A percentile compares a stretch with the other conserved stretches of the same genome.
Evolutionary conservation across 1,139 yeast species (phyloP).

Genomic region (Hemisphaericaspora subhashii): DNA sequence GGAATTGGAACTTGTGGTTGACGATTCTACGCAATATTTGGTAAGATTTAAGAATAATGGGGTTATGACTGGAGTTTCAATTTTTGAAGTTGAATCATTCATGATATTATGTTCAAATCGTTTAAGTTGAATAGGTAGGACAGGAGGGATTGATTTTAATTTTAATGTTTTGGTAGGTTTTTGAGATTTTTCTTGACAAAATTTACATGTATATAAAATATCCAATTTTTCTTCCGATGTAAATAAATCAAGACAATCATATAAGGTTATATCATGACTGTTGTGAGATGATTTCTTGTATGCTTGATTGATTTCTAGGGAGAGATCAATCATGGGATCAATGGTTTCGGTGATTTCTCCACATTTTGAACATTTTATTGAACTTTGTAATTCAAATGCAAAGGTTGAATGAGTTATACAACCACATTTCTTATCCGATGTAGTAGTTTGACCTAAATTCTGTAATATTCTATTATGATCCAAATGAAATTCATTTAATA

Average conservation of each 20-base stretch:
- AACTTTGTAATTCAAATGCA: conserved; percentile 94
- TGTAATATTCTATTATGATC: conserved; percentile 37
- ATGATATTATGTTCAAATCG: conserved; percentile 73
- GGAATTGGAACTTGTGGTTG: no score
- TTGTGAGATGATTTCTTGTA: conserved; percentile 25
- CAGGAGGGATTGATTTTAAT: conserved; percentile 70
- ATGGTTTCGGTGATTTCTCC: conserved; percentile 61
- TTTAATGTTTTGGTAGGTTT: conserved; percentile 70
- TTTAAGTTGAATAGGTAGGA: conserved; percentile 80
- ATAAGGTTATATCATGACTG: conserved; percentile 33
- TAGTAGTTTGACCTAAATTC: conserved; percentile 3
- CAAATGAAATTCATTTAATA: conserved; percentile 79
- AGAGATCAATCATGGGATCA: conserved; percentile 89
- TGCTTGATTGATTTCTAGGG: conserved; percentile 66
- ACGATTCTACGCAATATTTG: conserved; percentile 50
- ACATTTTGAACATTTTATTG: conserved; percentile 75
- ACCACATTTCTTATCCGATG: conserved; percentile 41
- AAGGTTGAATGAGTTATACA: conserved; percentile 90
- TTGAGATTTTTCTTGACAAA: conserved; percentile 60
- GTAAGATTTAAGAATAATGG: conserved; percentile 74
- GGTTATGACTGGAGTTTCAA: conserved; percentile 71
- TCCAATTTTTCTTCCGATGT: conserved; percentile 79
- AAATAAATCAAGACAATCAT: conserved; percentile 72
- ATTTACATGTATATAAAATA: conserved; percentile 65
- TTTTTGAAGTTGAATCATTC: conserved; percentile 62